Base-by-base conservation (phyloP, 2,329 filamentous ascomycete genomes). In the Hymenoscyphus occultus region DNA sequence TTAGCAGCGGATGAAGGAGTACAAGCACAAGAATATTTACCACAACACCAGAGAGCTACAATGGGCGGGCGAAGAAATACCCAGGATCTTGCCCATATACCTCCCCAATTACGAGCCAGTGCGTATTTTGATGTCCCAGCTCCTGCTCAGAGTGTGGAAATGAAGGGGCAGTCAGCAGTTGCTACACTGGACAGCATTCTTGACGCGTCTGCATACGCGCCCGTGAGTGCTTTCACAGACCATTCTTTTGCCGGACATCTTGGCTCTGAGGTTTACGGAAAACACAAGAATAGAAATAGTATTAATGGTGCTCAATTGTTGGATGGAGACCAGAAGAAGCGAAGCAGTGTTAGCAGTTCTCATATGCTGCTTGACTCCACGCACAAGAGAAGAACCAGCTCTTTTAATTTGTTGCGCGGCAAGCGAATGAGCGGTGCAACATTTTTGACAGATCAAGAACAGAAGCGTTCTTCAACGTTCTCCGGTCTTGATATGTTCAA, bases 141-240 rank as follows among this genome's bases (percentile, higher is more conserved):
- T 3, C 75, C 83, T 5, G 71, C 77, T 1, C 79, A 82, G 5
- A 77, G 80, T 13, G 80, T 89, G 28, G 81, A 88, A 70, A 74
- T 88, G 63, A 88, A 88, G 76, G 88, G 91, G 65, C 90, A 91
- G 19, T 98, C 95, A 32, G 93, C 94, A 12, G 91, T 93, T 74
- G 89, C 86, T 54, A 97, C 94, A 0, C 84, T 99, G 7, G 93
- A 99, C 70, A 93, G 88, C 75, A 96, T 99, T 62, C 83, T 99
- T 16, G 90, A 97, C 74, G 95, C 94, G 7, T 95, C 94, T 2
- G 91, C 92, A 2, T 86, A 84, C 66, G 94, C 95, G 0, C 95
- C 95, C 0, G 93, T 97, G 39, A 92, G 84, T 70, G 94, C 93
- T 32, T 98, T 98, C 72, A 96, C 91, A 0, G 92, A 97, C 73